Conservation (phyloP, 2,329 filamentous ascomycete genomes). For the Fusarium multiceps region DNA sequence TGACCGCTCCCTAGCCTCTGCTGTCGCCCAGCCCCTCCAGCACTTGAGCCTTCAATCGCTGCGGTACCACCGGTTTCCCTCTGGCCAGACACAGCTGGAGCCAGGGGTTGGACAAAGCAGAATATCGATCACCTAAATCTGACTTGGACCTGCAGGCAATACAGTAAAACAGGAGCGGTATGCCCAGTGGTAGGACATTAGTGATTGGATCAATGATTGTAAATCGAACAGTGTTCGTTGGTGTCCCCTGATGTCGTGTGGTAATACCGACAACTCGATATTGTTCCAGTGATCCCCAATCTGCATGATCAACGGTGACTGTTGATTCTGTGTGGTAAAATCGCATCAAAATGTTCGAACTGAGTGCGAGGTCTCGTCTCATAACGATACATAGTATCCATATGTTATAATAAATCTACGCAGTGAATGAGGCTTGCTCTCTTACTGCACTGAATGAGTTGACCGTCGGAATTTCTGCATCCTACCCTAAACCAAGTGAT, state of each 20-base stretch:
- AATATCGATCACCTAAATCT: constrained; percentile 62
- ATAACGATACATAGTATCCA: too few species aligned
- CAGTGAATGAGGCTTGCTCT: background rate
- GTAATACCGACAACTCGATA: background rate
- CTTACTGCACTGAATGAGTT: background rate
- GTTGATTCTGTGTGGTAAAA: background rate
- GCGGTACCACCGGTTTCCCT: constrained; percentile 67
- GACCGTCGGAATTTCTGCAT: background rate
- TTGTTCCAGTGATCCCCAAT: background rate
- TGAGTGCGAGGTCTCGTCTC: background rate
- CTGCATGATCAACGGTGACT: background rate
- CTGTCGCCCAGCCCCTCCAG: constrained; percentile 74
- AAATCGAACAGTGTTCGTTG: background rate
- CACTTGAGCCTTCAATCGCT: constrained; percentile 71
- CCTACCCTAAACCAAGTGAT: constrained; percentile 9
- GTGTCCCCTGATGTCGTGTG: background rate
- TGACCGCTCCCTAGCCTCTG: constrained; percentile 66
- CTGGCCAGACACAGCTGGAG: constrained; percentile 73
- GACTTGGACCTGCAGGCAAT: constrained; percentile 59
- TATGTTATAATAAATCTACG: too few species aligned
- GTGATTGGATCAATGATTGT: too few species aligned
- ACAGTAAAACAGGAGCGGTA: constrained; percentile 62
- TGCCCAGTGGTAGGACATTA: constrained; percentile 58
- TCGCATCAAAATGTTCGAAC: background rate
- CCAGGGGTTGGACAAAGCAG: constrained; percentile 69